Evolutionary conservation across 345 rosid species (phyloP).

Genomic region (Mallotus nudiflorus): DNA sequence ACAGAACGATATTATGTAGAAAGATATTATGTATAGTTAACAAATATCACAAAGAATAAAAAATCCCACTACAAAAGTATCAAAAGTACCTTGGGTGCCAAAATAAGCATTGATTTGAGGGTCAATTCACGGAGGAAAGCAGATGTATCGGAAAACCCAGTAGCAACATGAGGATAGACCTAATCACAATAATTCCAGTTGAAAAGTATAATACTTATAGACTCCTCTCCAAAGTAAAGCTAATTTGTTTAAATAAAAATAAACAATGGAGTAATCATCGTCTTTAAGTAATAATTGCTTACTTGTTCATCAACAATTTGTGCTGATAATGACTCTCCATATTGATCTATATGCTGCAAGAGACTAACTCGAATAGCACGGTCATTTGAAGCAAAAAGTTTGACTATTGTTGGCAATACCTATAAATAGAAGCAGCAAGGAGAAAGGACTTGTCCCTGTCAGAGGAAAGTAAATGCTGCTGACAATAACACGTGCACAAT

Average conservation of each 20-base stretch:
- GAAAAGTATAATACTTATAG: not conserved
- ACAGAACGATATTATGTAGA: too few species aligned
- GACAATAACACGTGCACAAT: conserved; percentile 6
- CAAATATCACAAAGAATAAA: not conserved
- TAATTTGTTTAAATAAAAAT: conserved; percentile 11
- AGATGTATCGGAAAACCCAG: conserved; percentile 89
- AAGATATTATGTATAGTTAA: not conserved
- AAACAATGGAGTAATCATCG: conserved; percentile 1
- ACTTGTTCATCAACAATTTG: conserved; percentile 97
- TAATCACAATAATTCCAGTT: conserved; percentile 32
- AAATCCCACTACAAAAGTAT: not conserved
- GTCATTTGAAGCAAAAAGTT: conserved; percentile 89
- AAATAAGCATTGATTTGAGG: conserved; percentile 95
- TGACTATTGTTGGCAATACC: conserved; percentile 86
- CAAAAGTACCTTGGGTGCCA: conserved; percentile 83
- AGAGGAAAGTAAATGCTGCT: not conserved
- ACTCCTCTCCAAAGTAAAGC: conserved; percentile 8
- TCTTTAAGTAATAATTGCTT: conserved; percentile 25
- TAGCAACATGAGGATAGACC: conserved; percentile 93
- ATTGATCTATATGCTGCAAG: conserved; percentile 95
- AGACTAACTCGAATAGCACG: conserved; percentile 94
- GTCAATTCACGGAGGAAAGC: conserved; percentile 95
- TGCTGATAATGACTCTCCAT: conserved; percentile 81
- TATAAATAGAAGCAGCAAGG: conserved; percentile 27
- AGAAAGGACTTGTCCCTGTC: not conserved